phyloP scores from a whole-genome alignment of 805 yeast genomes.

The Kazachstania taianensis region DNA sequence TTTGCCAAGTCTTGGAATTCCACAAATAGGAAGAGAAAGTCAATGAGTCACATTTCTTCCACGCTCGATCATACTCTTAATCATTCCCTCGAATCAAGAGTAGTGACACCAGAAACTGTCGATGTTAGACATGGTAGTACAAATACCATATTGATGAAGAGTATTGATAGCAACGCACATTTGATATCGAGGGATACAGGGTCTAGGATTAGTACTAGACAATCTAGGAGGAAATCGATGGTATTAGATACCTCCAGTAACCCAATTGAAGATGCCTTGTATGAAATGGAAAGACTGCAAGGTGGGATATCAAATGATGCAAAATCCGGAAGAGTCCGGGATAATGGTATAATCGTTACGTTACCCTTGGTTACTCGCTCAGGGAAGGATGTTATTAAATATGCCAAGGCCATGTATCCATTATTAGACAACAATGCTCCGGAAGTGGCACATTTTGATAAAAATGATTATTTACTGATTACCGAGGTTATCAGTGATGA shows the following conservation, averaged over 20 bases:
- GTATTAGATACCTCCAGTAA: constrained; percentile 16
- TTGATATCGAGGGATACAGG: too few species aligned
- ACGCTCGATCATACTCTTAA: not conserved
- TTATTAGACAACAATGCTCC: constrained; percentile 21
- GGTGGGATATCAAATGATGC: constrained; percentile 15
- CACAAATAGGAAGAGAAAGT: constrained; percentile 23
- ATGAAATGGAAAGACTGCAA: constrained; percentile 24
- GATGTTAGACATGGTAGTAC: constrained; percentile 15
- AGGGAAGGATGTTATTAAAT: constrained; percentile 22
- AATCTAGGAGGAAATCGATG: constrained; percentile 22
- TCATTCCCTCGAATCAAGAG: not conserved
- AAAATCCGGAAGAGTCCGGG: constrained; percentile 20
- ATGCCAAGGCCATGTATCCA: constrained; percentile 27
- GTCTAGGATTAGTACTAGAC: not conserved
- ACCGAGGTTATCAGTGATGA: constrained; percentile 25
- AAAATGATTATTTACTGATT: constrained; percentile 24
- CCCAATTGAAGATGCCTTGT: constrained; percentile 26
- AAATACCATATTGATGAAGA: constrained; percentile 7
- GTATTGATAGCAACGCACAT: not conserved
- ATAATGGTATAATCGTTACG: constrained; percentile 25
- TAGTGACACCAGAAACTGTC: not conserved
- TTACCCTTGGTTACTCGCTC: constrained; percentile 20
- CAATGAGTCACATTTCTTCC: constrained; percentile 15
- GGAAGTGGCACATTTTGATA: constrained; percentile 24
- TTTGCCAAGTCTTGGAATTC: constrained; percentile 31